Evolutionary conservation across 2,329 filamentous ascomycete species (phyloP).

Genomic region (Pseudocercospora vitis): DNA sequence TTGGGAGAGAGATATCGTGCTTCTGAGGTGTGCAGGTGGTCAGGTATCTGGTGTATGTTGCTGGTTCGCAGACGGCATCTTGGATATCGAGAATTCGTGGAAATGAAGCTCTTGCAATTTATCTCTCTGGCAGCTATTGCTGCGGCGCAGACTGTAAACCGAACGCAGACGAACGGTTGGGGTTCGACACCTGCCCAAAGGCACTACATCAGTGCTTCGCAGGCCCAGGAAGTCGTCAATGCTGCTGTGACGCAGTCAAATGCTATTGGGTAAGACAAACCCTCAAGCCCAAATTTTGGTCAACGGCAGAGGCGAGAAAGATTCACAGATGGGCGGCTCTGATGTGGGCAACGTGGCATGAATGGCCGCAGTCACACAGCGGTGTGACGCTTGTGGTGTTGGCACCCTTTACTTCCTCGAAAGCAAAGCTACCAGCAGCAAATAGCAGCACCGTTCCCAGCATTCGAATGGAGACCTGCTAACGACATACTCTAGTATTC

Average conservation of each 20-base stretch:
- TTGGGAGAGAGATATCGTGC: background rate
- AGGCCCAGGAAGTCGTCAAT: constrained; percentile 30
- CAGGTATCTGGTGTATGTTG: background rate
- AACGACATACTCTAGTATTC: constrained; percentile 19
- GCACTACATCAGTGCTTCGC: constrained; percentile 29
- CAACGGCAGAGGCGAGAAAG: too few species aligned
- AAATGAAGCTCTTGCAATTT: background rate
- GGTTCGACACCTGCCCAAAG: constrained; percentile 28
- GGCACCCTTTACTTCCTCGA: too few species aligned
- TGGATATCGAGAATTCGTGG: background rate
- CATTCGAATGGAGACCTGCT: too few species aligned
- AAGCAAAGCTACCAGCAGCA: too few species aligned
- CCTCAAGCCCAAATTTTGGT: background rate
- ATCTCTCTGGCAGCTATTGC: constrained; percentile 1
- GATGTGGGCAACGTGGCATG: too few species aligned
- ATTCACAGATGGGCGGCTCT: too few species aligned
- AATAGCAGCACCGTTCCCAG: too few species aligned
- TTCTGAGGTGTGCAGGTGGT: constrained; percentile 1
- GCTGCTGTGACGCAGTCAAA: constrained; percentile 26
- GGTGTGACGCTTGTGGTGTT: too few species aligned
- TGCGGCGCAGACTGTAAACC: constrained; percentile 23
- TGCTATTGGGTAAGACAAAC: constrained; percentile 9
- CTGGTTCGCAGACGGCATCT: background rate
- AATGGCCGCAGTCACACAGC: too few species aligned
- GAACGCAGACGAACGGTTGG: constrained; percentile 30